Percentiles rank a stretch among this genome's conserved stretches.
Evolutionary conservation across 1,284 basidiomycete species (phyloP).

Genomic region (Ceraceosorus bombacis): DNA sequence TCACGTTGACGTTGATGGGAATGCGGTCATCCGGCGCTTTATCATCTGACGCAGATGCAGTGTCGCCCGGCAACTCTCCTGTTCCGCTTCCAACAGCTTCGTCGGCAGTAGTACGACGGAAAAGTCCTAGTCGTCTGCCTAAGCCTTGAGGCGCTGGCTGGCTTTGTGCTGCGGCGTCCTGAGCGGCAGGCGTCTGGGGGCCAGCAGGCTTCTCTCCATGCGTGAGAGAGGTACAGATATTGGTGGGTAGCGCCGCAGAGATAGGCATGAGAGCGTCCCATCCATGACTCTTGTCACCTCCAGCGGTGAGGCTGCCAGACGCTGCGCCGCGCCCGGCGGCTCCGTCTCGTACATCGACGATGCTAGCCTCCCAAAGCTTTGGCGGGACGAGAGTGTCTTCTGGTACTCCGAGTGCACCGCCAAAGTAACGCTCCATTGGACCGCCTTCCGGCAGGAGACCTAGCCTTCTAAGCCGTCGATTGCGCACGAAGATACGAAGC

Average conservation of each 20-base stretch:
- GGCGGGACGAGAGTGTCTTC: constrained; percentile 36
- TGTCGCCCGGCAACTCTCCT: constrained; percentile 7
- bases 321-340: constrained; percentile 9
- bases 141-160: background rate
- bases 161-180: background rate
- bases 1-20: constrained; percentile 36
- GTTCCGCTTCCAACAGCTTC: background rate
- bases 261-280: constrained; percentile 38
- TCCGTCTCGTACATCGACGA: constrained; percentile 13
- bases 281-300: constrained; percentile 22
- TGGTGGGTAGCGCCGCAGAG: constrained; percentile 28
- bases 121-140: background rate
- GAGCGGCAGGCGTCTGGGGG: background rate
- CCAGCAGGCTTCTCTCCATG: background rate
- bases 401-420: constrained; percentile 22
- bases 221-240: constrained; percentile 15
- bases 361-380: constrained; percentile 39
- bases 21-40: constrained; percentile 8
- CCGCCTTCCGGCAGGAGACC: constrained; percentile 29
- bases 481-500: constrained; percentile 37
- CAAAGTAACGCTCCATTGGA: constrained; percentile 26
- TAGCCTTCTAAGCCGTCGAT: constrained; percentile 33
- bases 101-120: too few species aligned
- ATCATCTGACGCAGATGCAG: constrained; percentile 13
- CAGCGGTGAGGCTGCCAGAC: constrained; percentile 16